These are phyloP conservation scores for Conoideocrella luteorostrata DNA, from an alignment of 2,329 filamentous ascomycete species.

Conservation along the genomic window DNA sequence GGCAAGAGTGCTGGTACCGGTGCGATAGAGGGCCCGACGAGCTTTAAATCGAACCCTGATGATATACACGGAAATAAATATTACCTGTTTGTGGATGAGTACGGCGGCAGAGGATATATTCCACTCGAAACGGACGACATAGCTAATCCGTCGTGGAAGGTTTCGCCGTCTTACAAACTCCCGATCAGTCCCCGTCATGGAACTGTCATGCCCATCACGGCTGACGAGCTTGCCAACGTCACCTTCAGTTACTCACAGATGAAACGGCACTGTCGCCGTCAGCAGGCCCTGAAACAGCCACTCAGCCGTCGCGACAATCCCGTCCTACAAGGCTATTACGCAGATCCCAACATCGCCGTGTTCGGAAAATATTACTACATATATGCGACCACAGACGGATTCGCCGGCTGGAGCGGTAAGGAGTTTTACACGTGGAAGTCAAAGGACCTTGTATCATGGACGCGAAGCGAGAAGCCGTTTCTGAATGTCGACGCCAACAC, in stretches of 20 bases:
- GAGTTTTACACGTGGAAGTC: background rate
- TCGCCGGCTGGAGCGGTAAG: background rate
- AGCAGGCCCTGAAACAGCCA: no score
- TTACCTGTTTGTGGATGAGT: constrained; percentile 3
- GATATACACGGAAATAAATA: background rate
- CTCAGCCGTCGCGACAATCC: background rate
- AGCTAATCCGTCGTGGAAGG: background rate
- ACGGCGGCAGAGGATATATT: constrained; percentile 2
- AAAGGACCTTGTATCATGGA: background rate
- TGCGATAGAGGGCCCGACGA: background rate
- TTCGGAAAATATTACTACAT: background rate
- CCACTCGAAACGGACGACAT: background rate
- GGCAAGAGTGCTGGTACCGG: background rate
- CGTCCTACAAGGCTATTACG: background rate
- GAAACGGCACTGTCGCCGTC: no score
- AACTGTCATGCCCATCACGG: constrained; percentile 2
- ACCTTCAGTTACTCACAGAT: constrained; percentile 1
- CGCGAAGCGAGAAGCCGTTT: background rate
- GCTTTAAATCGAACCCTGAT: background rate
- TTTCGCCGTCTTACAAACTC: constrained; percentile 1
- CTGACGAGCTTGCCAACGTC: background rate
- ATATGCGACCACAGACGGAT: background rate
- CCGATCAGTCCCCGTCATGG: background rate
- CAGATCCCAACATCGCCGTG: background rate
- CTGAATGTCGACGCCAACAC: background rate